A percentile compares a stretch with the other conserved stretches of the same genome.
Evolutionary conservation across 139 green algal genomes (phyloP).

Genomic region (Micractinium conductrix): DNA sequence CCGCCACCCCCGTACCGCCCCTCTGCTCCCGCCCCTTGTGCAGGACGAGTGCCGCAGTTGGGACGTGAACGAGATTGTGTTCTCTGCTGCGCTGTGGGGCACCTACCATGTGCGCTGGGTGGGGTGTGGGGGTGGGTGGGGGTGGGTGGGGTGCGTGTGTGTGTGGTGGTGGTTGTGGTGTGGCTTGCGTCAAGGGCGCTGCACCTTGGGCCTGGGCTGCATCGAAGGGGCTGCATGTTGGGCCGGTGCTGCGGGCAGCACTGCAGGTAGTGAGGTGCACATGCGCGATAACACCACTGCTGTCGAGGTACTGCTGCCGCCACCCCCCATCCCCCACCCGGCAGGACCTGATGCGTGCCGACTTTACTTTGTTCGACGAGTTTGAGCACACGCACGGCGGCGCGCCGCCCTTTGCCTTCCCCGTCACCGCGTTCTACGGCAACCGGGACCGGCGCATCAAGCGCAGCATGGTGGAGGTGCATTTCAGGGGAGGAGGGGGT

Average conservation of each 20-base stretch:
- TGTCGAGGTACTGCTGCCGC: too few species aligned
- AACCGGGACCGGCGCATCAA: constrained; percentile 61
- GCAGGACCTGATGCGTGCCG: constrained; percentile 70
- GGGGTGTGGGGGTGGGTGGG: too few species aligned
- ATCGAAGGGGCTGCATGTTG: too few species aligned
- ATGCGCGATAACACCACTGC: too few species aligned
- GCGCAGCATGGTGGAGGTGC: constrained; percentile 58
- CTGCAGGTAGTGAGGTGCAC: too few species aligned
- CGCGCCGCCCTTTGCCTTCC: constrained; percentile 51
- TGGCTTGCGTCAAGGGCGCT: too few species aligned
- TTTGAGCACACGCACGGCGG: constrained; percentile 59
- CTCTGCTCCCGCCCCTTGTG: background rate
- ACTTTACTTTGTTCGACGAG: constrained; percentile 87
- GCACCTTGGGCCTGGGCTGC: too few species aligned
- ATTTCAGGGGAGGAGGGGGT: background rate
- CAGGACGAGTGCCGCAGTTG: constrained; percentile 84
- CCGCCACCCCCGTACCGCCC: too few species aligned
- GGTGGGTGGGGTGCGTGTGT: too few species aligned
- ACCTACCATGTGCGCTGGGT: constrained; percentile 40
- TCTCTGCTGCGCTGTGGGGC: constrained; percentile 74
- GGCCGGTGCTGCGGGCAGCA: too few species aligned
- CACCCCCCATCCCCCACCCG: background rate
- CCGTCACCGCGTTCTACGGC: constrained; percentile 67
- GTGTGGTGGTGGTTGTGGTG: too few species aligned
- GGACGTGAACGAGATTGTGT: constrained; percentile 84